Percentiles rank a stretch among this genome's conserved stretches.
These are phyloP conservation scores for Gnomoniopsis smithogilvyi DNA, from an alignment of 2,329 filamentous ascomycete species.

Conservation along the genomic window DNA sequence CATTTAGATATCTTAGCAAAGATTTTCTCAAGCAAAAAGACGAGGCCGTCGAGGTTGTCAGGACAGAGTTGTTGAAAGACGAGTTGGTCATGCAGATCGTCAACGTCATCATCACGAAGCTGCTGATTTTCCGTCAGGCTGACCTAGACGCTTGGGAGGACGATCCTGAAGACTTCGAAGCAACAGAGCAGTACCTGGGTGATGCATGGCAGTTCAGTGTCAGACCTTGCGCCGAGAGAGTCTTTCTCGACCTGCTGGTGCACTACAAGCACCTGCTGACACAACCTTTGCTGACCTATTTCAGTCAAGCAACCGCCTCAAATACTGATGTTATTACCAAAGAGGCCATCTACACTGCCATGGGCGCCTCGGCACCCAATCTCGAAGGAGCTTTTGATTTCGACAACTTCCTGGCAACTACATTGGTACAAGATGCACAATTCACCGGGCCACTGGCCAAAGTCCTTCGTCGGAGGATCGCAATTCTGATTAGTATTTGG, in stretches of 20 bases:
- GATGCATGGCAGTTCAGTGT: constrained; percentile 92
- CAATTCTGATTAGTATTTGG: constrained; percentile 89
- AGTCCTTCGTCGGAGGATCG: constrained; percentile 80
- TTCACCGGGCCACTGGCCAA: constrained; percentile 61
- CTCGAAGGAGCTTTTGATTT: constrained; percentile 78
- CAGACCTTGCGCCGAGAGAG: constrained; percentile 85
- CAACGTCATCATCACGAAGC: constrained; percentile 78
- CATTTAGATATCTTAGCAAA: constrained; percentile 77
- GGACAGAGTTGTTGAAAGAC: constrained; percentile 69
- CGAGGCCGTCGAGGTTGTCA: constrained; percentile 66
- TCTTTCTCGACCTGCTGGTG: constrained; percentile 87
- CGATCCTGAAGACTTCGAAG: constrained; percentile 94
- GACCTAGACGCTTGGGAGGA: constrained; percentile 93
- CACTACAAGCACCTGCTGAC: constrained; percentile 83
- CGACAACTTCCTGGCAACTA: constrained; percentile 71
- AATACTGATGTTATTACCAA: constrained; percentile 73
- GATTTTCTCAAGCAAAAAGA: constrained; percentile 75
- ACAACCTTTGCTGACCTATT: constrained; percentile 77
- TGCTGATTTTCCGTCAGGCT: constrained; percentile 80
- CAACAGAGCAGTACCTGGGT: constrained; percentile 77
- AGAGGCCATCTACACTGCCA: constrained; percentile 90
- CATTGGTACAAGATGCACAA: constrained; percentile 76
- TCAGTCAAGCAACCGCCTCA: constrained; percentile 69
- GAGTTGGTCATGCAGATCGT: constrained; percentile 78
- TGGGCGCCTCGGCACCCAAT: constrained; percentile 80